These are phyloP conservation scores for Ormosia semicastrata DNA, from an alignment of 306 rosid genomes.

Conservation along the genomic window DNA sequence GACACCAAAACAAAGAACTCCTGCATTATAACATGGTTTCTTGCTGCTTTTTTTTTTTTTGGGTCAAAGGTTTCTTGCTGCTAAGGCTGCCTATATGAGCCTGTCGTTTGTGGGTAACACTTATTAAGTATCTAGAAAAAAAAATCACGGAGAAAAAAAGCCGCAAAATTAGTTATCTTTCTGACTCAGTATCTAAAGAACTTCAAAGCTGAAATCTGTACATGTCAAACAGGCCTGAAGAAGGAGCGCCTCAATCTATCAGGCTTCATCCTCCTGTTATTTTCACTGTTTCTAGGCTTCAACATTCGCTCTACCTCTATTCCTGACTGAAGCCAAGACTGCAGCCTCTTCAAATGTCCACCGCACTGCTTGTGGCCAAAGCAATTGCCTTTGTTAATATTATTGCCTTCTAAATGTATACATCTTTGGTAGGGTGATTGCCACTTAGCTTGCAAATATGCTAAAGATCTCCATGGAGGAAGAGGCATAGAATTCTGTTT, in stretches of 20 bases:
- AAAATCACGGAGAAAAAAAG: conserved; percentile 13
- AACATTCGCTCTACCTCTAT: conserved; percentile 60
- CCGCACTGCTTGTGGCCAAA: conserved; percentile 70
- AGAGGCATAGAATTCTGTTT: conserved; percentile 95
- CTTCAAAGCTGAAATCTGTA: conserved; percentile 46
- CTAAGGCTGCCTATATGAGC: conserved; percentile 25
- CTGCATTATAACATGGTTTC: conserved; percentile 27
- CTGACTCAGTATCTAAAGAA: conserved; percentile 8
- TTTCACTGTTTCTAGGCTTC: conserved; percentile 59
- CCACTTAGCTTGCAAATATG: conserved; percentile 93
- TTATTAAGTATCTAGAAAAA: conserved; percentile 41
- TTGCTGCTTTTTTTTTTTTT: not conserved
- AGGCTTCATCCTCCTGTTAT: conserved; percentile 59
- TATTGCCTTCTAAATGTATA: conserved; percentile 41
- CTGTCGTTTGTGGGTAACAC: conserved; percentile 23
- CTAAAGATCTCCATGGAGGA: conserved; percentile 94
- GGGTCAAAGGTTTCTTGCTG: too few relatives aligned
- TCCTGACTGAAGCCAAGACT: conserved; percentile 74
- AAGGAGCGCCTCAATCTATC: conserved; percentile 63
- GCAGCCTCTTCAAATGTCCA: conserved; percentile 79
- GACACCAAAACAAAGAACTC: conserved; percentile 17
- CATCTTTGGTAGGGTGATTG: conserved; percentile 69
- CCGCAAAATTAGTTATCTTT: conserved; percentile 45
- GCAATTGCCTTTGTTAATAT: conserved; percentile 2
- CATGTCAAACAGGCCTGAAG: conserved; percentile 49